Conservation (phyloP, 2,329 filamentous ascomycete species). For the Venturia pyrina region DNA sequence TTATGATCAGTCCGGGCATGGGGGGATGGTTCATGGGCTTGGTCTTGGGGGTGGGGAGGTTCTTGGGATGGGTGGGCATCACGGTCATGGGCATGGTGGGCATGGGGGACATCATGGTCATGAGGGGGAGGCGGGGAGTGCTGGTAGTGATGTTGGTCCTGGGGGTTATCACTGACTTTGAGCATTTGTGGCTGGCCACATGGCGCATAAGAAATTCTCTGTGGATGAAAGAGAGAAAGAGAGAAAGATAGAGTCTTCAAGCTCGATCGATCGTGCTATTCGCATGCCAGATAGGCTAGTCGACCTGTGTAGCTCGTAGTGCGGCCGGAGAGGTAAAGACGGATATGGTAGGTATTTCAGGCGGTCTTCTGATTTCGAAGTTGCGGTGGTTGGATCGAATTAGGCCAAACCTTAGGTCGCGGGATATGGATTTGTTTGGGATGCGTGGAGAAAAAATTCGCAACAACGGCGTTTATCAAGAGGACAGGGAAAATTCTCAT, state of each 20-base stretch:
- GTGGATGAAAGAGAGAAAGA: neutral
- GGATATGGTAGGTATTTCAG: neutral
- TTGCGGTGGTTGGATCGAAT: neutral
- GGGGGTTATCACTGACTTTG: conserved; percentile 5
- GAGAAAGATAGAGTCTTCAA: neutral
- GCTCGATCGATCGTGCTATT: neutral
- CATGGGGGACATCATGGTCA: neutral
- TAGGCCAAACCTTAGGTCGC: neutral
- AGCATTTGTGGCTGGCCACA: conserved; percentile 2
- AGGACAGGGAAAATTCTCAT: neutral
- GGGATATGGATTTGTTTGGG: neutral
- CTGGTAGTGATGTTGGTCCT: neutral
- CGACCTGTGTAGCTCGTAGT: neutral
- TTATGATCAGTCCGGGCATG: neutral
- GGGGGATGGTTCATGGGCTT: neutral
- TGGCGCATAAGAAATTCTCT: neutral
- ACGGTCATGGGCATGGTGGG: neutral
- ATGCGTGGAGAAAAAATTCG: neutral
- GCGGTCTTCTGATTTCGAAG: neutral
- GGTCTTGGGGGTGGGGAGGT: neutral
- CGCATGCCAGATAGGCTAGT: too few relatives aligned
- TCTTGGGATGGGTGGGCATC: neutral
- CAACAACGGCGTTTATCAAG: neutral
- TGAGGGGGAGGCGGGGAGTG: neutral
- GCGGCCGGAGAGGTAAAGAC: neutral